A percentile compares a stretch with the other conserved stretches of the same genome.
These are phyloP conservation scores for Vitis labrusca DNA, from an alignment of 164 flowering plant genomes.

Conservation along the genomic window DNA sequence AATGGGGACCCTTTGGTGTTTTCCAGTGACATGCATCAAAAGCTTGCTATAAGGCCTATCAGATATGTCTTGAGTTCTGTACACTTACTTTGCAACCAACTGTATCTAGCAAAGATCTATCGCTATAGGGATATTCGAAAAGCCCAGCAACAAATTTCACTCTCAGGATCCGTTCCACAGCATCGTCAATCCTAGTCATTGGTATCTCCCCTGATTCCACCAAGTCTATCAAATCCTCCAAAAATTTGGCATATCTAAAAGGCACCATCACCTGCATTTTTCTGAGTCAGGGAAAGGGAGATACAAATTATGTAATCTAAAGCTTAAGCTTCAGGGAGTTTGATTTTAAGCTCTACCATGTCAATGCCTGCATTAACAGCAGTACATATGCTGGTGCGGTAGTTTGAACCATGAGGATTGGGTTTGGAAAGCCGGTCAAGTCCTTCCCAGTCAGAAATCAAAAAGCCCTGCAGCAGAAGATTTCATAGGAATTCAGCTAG, in stretches of 20 bases:
- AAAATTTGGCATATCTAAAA: constrained; percentile 47
- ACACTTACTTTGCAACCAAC: constrained; percentile 80
- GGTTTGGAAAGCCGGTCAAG: constrained; percentile 59
- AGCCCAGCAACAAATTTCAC: constrained; percentile 80
- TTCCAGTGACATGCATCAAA: too few relatives aligned
- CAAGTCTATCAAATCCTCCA: constrained; percentile 49
- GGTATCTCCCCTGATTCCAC: constrained; percentile 72
- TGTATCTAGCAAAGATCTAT: constrained; percentile 61
- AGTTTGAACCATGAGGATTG: constrained; percentile 63
- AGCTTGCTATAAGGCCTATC: neutral
- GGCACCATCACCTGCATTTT: constrained; percentile 86
- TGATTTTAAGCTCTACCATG: constrained; percentile 45
- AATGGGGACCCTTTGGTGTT: too few relatives aligned
- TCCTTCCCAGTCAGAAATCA: constrained; percentile 86
- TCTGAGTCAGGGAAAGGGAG: constrained; percentile 1
- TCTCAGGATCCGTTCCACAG: constrained; percentile 80
- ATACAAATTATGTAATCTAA: neutral
- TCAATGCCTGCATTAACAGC: constrained; percentile 85
- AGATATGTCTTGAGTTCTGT: neutral
- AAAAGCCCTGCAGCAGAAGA: constrained; percentile 64
- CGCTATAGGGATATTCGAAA: constrained; percentile 70
- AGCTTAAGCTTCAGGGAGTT: neutral
- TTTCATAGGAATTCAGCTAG: neutral
- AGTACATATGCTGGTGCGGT: constrained; percentile 48
- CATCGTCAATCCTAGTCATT: constrained; percentile 77